A percentile compares a stretch with the other conserved stretches of the same genome.
Evolutionary conservation across 305 asterid species (phyloP).

Genomic region (Rubia occidens): DNA sequence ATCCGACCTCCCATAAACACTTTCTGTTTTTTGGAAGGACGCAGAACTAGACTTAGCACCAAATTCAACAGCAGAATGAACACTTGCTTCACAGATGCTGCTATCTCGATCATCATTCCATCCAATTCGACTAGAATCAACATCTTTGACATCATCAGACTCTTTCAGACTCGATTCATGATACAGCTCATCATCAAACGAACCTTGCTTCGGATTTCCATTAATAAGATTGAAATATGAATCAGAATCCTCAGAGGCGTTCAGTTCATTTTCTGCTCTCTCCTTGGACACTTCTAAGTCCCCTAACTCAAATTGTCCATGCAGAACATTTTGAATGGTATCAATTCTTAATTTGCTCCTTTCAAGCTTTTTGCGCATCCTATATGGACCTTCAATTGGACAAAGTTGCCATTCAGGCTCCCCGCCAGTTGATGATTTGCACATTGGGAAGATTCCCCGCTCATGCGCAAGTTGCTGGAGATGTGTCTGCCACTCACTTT

Average conservation of each 20-base stretch:
- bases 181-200: slow-evolving; percentile 55
- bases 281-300: slow-evolving; percentile 59
- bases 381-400: slow-evolving; percentile 98
- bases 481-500: slow-evolving; percentile 97
- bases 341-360: slow-evolving; percentile 69
- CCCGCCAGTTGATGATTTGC: slow-evolving; percentile 43
- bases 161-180: slow-evolving; percentile 66
- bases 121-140: slow-evolving; percentile 65
- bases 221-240: slow-evolving; percentile 50
- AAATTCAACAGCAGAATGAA: slow-evolving; percentile 84
- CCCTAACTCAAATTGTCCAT: slow-evolving; percentile 53
- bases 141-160: slow-evolving; percentile 60
- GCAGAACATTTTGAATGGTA: slow-evolving; percentile 61
- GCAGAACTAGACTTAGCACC: slow-evolving; percentile 73
- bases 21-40: slow-evolving; percentile 61
- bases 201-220: slow-evolving; percentile 49
- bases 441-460: slow-evolving; percentile 79
- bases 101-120: slow-evolving; percentile 91
- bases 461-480: slow-evolving; percentile 96
- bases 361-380: slow-evolving; percentile 96
- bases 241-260: slow-evolving; percentile 58
- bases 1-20: slow-evolving; percentile 65
- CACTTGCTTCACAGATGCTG: slow-evolving; percentile 81
- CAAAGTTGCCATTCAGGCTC: slow-evolving; percentile 94
- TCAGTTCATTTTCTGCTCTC: slow-evolving; percentile 49